phyloP scores from a whole-genome alignment of 371 early-diverging fungal species.

The Mucor irregularis region DNA sequence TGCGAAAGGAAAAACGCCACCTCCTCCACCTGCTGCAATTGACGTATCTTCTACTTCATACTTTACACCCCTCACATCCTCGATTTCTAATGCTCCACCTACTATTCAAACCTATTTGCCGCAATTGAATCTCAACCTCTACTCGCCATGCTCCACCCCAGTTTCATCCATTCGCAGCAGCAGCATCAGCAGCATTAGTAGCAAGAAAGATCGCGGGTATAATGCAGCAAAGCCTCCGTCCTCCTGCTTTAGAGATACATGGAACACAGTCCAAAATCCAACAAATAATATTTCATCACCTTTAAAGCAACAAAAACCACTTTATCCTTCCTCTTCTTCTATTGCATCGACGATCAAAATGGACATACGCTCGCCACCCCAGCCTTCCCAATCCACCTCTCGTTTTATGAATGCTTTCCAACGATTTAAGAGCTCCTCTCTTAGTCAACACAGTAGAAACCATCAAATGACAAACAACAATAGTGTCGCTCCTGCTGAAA shows the following conservation, averaged over 20 bases:
- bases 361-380: constrained; percentile 14
- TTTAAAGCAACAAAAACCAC: not conserved
- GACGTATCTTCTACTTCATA: no score
- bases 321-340: constrained; percentile 6
- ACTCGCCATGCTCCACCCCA: constrained; percentile 1
- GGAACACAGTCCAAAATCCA: constrained; percentile 6
- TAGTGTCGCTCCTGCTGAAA: constrained; percentile 8
- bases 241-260: constrained; percentile 2
- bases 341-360: constrained; percentile 3
- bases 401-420: constrained; percentile 21
- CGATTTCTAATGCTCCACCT: not conserved
- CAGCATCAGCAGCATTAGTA: not conserved
- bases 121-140: constrained; percentile 8
- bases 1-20: not conserved
- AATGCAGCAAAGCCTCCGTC: not conserved
- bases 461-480: not conserved
- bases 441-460: not conserved
- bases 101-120: constrained; percentile 16
- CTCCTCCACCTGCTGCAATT: not conserved
- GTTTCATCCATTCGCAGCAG: constrained; percentile 1
- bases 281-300: not conserved
- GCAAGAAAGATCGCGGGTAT: no score
- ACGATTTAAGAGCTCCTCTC: constrained; percentile 1
- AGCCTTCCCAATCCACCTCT: constrained; percentile 19
- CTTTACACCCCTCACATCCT: not conserved